Evolutionary conservation across 2,329 filamentous ascomycete genomes (phyloP), one percentile per base, ranked within the genome.

Genomic region (Fusarium udum): DNA sequence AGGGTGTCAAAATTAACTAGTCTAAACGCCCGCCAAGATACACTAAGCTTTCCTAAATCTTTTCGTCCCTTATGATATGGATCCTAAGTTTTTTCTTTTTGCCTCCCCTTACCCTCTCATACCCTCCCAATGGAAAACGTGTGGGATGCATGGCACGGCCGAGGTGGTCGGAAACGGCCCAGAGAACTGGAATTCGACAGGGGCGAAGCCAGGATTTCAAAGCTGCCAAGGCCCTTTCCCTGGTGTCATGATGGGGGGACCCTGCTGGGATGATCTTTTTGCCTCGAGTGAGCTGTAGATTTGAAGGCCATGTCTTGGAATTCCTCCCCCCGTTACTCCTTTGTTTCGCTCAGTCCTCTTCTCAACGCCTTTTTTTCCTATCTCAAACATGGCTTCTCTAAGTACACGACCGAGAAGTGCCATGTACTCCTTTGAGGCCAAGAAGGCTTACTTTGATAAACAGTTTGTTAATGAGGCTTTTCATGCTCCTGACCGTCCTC

Each of bases 171-270:
- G 6, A 18, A 51, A 34, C 31, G 42, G 20, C 51, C 24, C 8
- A 16, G n/a, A 9, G 6, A 39, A 56, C 66, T 63, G 66, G 56
- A 68, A 69, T 69, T 51, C 12, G 28, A n/a, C 10, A 28, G 32
- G 57, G 45, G 34, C 36, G 16, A 42, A 5, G 16, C 37, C 22
- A 56, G 52, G 59, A 6, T 28, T 42, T 37, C 14, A 11, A 31
- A 11, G 12, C 13, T 52, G 32, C 32, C 7, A 28, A 42, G 52
- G 3, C 22, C 48, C 3, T 0, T 18, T 39, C n/a, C 32, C 24
- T 20, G 11, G 2, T 40, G 24, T 4, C 36, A 36, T 36, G 24
- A 58, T 31, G 22, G 24, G 16, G 32, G 14, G 34, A 18, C 37
- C 10, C 16, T 26, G 16, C 18, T 24, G 31, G 18, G 42, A 39